phyloP scores from a whole-genome alignment of 345 rosid species.

The Trapa bicornis region DNA sequence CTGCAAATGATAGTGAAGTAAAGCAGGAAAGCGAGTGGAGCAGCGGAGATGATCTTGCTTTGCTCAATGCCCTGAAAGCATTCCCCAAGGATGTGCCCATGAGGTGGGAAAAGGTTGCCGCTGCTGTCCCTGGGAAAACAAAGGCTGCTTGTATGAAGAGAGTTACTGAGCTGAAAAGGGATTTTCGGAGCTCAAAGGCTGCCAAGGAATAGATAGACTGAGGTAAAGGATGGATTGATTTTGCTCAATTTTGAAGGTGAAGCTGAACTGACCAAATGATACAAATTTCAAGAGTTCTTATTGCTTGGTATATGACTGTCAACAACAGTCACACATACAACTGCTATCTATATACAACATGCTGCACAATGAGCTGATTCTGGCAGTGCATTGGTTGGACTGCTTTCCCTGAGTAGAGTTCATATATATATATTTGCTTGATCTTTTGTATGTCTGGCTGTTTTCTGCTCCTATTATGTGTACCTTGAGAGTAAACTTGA shows the following conservation, averaged over 20 bases:
- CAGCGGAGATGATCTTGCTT: conserved; percentile 64
- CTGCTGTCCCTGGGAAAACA: conserved; percentile 74
- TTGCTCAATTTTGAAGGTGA: conserved; percentile 1
- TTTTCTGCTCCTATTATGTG: background rate
- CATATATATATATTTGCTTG: background rate
- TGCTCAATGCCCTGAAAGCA: conserved; percentile 75
- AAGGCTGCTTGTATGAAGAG: conserved; percentile 83
- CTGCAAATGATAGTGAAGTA: conserved; percentile 8
- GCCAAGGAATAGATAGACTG: conserved; percentile 26
- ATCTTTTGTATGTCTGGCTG: background rate
- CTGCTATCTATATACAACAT: background rate
- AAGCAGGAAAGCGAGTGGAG: conserved; percentile 36
- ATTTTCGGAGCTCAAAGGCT: conserved; percentile 62
- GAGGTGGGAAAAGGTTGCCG: conserved; percentile 95
- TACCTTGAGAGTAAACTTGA: background rate
- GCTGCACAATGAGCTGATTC: background rate
- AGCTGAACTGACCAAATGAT: background rate
- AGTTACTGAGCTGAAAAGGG: conserved; percentile 66
- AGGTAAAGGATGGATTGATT: background rate
- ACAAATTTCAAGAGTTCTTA: background rate
- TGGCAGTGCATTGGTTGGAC: background rate
- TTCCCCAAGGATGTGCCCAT: conserved; percentile 67
- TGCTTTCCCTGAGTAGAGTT: background rate
- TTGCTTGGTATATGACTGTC: background rate
- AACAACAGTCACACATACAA: background rate